Evolutionary conservation across 1,284 basidiomycete species (phyloP).

Genomic region (Melampsora americana): DNA sequence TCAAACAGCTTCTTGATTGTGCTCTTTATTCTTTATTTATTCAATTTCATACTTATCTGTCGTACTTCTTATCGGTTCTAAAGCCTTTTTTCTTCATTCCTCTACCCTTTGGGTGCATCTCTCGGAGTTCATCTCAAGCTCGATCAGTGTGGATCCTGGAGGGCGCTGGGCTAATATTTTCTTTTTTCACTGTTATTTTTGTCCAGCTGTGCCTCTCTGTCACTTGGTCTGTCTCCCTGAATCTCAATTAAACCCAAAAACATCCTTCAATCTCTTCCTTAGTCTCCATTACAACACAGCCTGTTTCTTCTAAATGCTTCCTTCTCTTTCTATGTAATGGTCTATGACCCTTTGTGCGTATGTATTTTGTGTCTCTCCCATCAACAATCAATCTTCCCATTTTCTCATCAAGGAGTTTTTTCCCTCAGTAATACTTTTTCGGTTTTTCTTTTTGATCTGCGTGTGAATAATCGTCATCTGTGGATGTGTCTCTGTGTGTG

Average conservation of each 20-base stretch:
- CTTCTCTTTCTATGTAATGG: slow-evolving; percentile 10
- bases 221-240: not conserved
- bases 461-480: too few species aligned
- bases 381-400: not conserved
- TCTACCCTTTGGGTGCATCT: not conserved
- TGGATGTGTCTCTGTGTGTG: too few species aligned
- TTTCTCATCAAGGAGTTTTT: not conserved
- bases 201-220: not conserved
- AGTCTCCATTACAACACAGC: not conserved
- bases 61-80: not conserved
- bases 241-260: not conserved
- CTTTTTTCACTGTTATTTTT: not conserved
- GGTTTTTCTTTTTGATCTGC: too few species aligned
- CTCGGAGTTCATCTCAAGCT: not conserved
- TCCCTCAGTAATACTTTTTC: not conserved
- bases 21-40: not conserved
- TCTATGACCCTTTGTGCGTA: not conserved
- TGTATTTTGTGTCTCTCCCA: not conserved
- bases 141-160: not conserved
- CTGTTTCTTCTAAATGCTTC: not conserved
- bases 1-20: not conserved
- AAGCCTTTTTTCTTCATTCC: not conserved
- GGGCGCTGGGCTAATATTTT: not conserved
- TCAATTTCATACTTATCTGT: not conserved
- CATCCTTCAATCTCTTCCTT: not conserved